These are phyloP conservation scores for Neonectria faginata DNA, from an alignment of 2,329 filamentous ascomycete species.

Conservation along the genomic window DNA sequence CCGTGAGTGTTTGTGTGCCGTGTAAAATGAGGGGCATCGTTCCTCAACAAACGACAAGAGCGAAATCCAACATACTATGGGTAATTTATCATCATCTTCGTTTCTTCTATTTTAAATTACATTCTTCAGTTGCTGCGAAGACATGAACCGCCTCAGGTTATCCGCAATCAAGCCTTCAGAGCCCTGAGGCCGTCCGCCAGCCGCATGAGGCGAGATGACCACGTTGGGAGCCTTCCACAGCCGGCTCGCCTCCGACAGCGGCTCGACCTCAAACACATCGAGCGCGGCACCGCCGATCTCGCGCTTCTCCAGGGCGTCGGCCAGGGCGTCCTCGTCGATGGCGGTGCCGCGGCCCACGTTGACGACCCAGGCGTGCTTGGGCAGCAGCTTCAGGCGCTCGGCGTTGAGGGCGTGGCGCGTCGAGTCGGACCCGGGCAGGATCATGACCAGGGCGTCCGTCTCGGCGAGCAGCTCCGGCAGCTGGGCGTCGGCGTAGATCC, in stretches of 20 bases:
- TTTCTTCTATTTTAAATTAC: slow-evolving; percentile 37
- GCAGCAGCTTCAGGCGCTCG: slow-evolving; percentile 64
- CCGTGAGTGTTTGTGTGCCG: no score
- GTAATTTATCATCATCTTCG: slow-evolving; percentile 2
- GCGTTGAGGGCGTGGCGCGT: slow-evolving; percentile 67
- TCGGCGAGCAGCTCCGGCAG: no score
- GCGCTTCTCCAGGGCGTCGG: slow-evolving; percentile 56
- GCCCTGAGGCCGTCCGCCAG: slow-evolving; percentile 70
- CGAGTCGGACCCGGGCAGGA: no score
- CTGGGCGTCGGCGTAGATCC: slow-evolving; percentile 70
- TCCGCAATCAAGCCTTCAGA: slow-evolving; percentile 69
- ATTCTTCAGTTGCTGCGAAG: slow-evolving; percentile 71
- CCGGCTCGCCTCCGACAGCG: slow-evolving; percentile 55
- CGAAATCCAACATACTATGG: not conserved
- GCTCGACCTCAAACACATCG: slow-evolving; percentile 62
- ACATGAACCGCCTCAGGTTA: slow-evolving; percentile 70
- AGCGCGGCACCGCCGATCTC: slow-evolving; percentile 62
- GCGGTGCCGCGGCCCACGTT: slow-evolving; percentile 64
- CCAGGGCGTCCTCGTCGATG: slow-evolving; percentile 62
- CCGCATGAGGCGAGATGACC: slow-evolving; percentile 68
- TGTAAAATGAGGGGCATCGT: not conserved
- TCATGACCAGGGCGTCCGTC: no score
- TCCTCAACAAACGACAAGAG: not conserved
- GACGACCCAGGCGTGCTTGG: slow-evolving; percentile 68
- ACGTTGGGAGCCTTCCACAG: slow-evolving; percentile 65